Evolutionary conservation across 495 filamentous ascomycete species (phyloP).

Genomic region (Hypomontagnella monticulosa): DNA sequence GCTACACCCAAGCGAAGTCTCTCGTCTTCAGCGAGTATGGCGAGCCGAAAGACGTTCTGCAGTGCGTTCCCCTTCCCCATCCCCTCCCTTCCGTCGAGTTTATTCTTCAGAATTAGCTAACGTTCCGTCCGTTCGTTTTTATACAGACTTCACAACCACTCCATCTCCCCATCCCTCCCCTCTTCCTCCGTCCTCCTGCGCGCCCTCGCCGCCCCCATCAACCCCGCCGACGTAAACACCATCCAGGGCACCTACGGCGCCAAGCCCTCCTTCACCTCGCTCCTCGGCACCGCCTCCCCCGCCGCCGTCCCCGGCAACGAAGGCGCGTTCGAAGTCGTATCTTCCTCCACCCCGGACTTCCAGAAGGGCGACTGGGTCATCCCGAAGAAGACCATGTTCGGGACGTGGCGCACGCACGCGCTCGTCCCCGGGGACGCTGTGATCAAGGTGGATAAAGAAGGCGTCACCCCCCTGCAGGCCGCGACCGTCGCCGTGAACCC

Average conservation of each 20-base stretch:
- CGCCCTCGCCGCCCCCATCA: conserved; percentile 87
- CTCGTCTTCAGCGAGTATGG: conserved; percentile 87
- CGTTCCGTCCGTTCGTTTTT: no score
- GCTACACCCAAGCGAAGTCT: conserved; percentile 95
- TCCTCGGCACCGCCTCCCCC: conserved; percentile 77
- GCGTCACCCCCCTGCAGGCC: conserved; percentile 76
- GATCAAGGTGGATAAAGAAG: conserved; percentile 72
- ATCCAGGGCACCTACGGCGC: conserved; percentile 96
- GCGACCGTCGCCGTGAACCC: conserved; percentile 92
- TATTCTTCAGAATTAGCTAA: conserved; percentile 14
- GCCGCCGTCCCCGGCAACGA: conserved; percentile 79
- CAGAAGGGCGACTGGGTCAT: conserved; percentile 89
- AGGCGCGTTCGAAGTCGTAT: conserved; percentile 84
- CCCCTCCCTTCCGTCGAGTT: background rate
- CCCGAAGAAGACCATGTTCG: conserved; percentile 79
- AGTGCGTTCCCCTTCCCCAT: conserved; percentile 54
- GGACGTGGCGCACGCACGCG: conserved; percentile 93
- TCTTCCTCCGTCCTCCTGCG: conserved; percentile 70
- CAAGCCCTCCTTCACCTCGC: conserved; percentile 75
- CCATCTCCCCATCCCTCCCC: conserved; percentile 81
- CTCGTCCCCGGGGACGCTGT: conserved; percentile 68
- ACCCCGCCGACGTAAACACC: conserved; percentile 95
- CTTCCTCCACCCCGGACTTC: conserved; percentile 65
- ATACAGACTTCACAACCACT: conserved; percentile 81
- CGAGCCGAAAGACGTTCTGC: conserved; percentile 82